Evolutionary conservation across 2,329 filamentous ascomycete species (phyloP).

Genomic region (Magnaporthiopsis rhizophila): DNA sequence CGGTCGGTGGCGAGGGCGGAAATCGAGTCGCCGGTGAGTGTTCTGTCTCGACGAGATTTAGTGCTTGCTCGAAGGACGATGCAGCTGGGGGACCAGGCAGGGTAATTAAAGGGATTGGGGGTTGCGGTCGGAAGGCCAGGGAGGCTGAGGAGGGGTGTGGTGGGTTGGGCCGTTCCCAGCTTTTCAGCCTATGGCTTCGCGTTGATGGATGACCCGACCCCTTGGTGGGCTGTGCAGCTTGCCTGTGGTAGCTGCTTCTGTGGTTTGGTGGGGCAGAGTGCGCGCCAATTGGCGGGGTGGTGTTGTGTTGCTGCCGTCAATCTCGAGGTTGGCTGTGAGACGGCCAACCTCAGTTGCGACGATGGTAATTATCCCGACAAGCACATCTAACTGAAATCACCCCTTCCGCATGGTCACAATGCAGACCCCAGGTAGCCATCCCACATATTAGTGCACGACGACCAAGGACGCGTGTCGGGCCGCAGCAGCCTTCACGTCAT

Average conservation of each 20-base stretch:
- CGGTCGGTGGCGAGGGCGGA: neutral
- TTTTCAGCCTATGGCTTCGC: neutral
- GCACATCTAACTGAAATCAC: too few relatives aligned
- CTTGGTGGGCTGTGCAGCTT: neutral
- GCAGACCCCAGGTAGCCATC: too few relatives aligned
- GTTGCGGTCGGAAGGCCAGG: neutral
- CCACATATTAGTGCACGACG: neutral
- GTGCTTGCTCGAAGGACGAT: neutral
- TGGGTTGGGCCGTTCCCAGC: neutral
- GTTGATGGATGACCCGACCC: too few relatives aligned
- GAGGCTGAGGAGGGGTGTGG: neutral
- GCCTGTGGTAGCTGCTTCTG: neutral
- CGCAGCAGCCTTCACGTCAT: neutral
- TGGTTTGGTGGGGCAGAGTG: constrained; percentile 2
- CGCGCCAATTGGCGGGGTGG: neutral
- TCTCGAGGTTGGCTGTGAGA: constrained; percentile 3
- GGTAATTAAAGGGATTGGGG: neutral
- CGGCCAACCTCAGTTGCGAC: neutral
- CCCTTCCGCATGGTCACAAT: too few relatives aligned
- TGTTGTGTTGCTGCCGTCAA: neutral
- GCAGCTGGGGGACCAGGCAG: neutral
- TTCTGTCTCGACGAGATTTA: neutral
- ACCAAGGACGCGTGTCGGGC: neutral
- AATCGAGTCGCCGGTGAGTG: neutral
- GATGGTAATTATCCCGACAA: neutral